Evolutionary conservation across 306 rosid genomes (phyloP), one percentile per base, ranked within the genome.

Genomic region (Arachis hypogaea): DNA sequence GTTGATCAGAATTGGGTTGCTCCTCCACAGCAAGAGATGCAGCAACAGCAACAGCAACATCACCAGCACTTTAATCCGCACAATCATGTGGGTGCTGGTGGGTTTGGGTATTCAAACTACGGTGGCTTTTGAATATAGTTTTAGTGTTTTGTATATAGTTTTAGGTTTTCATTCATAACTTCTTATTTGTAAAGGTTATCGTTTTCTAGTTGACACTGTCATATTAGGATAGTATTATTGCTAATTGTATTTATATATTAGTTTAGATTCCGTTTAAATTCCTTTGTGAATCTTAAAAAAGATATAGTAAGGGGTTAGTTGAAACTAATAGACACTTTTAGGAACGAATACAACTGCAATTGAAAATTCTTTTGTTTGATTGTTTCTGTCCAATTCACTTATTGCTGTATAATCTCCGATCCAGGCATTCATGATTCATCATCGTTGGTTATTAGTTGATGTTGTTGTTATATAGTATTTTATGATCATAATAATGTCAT

Each of bases 1-100:
- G 70, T 85, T 47, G 89, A 85, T 71, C 87, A 81, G 38, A 85
- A 77, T 44, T 86, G 90, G 92, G 73, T 82, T 82, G 84, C 89
- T 78, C 80, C 88, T 22, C 81, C 89, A 10, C 51, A 46, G 3
- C 88, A 16, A 18, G 72, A 74, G 9, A 22, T 80, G 75, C 87
- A 81, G 58, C 58, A 52, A 22, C 58, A 52, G 29, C 16, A 69
- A 9, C 29, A 63, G 41, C 77, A 77, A 7, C 51, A 75, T 12
- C 64, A 18, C 61, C 38, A 33, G 4, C 38, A 33, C 38, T 33
- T 33, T 33, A 78, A 14, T 51, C 22, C 73, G n/a, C 59, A 62
- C 5, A 79, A 71, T 63, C 82, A 76, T 49, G 42, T 66, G 69
- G 82, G 38, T 4, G 28, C 28, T 22, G 38, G 76, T 63, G 4